These are phyloP conservation scores for Globisporangium paroecandrum DNA, from an alignment of 352 stramenopile genomes.

Conservation along the genomic window DNA sequence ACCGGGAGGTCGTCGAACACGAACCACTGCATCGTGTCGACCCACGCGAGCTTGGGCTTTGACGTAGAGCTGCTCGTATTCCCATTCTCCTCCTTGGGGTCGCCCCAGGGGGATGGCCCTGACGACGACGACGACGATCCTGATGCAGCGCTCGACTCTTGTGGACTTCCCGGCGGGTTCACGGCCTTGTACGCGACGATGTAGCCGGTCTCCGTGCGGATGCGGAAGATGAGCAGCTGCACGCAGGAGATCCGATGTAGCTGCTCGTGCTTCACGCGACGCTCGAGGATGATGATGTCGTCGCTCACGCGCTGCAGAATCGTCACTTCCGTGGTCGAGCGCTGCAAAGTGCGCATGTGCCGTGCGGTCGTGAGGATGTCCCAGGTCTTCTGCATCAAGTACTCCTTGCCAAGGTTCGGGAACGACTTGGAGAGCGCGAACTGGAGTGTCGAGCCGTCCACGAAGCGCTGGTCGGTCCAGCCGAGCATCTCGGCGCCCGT, in stretches of 20 bases:
- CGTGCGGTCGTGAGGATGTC: conserved; percentile 14
- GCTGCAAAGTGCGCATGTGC: conserved; percentile 15
- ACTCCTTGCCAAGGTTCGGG: not conserved
- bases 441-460: conserved; percentile 17
- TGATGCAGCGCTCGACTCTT: conserved; percentile 4
- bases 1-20: conserved; percentile 13
- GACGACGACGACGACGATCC: not conserved
- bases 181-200: conserved; percentile 16
- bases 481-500: conserved; percentile 16
- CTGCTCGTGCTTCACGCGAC: conserved; percentile 9
- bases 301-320: conserved; percentile 17
- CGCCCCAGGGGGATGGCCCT: not conserved
- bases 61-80: not conserved
- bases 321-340: conserved; percentile 9
- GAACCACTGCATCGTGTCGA: conserved; percentile 52
- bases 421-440: conserved; percentile 18
- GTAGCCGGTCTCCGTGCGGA: conserved; percentile 15
- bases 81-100: not conserved
- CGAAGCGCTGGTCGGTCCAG: conserved; percentile 18
- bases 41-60: conserved; percentile 36
- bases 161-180: conserved; percentile 14
- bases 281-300: conserved; percentile 17
- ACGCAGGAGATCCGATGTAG: conserved; percentile 7
- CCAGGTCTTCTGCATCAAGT: conserved; percentile 19
- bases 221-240: conserved; percentile 14